These are phyloP conservation scores for Salinomyces thailandicus DNA, from an alignment of 2,329 filamentous ascomycete species.

Conservation along the genomic window DNA sequence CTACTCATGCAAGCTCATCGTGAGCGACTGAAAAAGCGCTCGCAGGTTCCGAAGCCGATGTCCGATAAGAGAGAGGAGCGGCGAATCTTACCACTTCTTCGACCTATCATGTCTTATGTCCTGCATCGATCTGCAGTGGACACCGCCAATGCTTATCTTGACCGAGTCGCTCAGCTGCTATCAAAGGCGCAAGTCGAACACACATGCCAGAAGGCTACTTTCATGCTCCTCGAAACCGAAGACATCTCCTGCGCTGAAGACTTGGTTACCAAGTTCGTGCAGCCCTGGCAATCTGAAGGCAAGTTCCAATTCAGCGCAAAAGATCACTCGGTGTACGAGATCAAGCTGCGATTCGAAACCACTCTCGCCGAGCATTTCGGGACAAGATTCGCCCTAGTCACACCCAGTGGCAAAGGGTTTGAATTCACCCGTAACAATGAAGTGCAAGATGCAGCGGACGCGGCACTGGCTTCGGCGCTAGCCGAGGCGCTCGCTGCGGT, in stretches of 20 bases:
- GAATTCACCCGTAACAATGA: constrained; percentile 8
- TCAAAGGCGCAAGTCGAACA: constrained; percentile 13
- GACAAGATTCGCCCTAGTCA: constrained; percentile 10
- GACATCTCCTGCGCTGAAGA: constrained; percentile 8
- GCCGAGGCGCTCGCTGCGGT: constrained; percentile 6
- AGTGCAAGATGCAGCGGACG: constrained; percentile 6
- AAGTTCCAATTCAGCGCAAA: background rate
- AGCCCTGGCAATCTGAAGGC: constrained; percentile 7
- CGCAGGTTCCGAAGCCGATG: constrained; percentile 50
- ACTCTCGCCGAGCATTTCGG: constrained; percentile 21
- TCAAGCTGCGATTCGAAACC: constrained; percentile 16
- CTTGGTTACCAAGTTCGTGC: constrained; percentile 8
- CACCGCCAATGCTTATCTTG: constrained; percentile 27
- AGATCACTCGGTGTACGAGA: background rate
- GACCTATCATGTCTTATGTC: constrained; percentile 46
- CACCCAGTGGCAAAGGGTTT: background rate
- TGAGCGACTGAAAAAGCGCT: constrained; percentile 59
- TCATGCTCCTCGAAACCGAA: constrained; percentile 4
- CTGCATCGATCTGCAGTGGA: constrained; percentile 37
- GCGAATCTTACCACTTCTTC: constrained; percentile 47
- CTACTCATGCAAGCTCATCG: constrained; percentile 71
- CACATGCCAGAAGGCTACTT: constrained; percentile 5
- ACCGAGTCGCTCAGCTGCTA: constrained; percentile 6
- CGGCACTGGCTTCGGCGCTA: constrained; percentile 8
- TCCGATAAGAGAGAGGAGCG: constrained; percentile 38